Conservation (phyloP, 768 basidiomycete species). For the Butyriboletus loyo region DNA sequence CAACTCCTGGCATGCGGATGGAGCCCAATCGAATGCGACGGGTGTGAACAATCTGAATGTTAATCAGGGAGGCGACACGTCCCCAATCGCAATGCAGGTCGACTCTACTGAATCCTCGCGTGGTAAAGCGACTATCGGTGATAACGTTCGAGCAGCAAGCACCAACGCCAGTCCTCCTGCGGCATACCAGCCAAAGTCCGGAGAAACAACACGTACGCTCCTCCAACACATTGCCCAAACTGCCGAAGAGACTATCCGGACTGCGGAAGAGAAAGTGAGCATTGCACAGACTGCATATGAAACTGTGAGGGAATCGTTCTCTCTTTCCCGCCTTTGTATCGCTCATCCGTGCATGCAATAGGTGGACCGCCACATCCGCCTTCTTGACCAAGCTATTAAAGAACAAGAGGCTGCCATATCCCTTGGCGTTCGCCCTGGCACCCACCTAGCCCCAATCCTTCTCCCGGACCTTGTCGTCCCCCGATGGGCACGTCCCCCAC, state of each 20-base stretch:
- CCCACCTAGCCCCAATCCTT: conserved; percentile 50
- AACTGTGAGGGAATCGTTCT: conserved; percentile 44
- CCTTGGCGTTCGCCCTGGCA: conserved; percentile 51
- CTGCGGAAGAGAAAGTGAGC: conserved; percentile 76
- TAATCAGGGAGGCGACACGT: background rate
- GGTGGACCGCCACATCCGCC: conserved; percentile 78
- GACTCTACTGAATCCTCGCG: conserved; percentile 1
- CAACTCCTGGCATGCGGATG: background rate
- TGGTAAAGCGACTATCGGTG: background rate
- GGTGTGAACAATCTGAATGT: background rate
- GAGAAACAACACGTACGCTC: conserved; percentile 45
- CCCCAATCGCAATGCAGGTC: conserved; percentile 4
- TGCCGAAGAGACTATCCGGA: conserved; percentile 56
- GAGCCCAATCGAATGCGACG: background rate
- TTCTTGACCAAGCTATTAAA: conserved; percentile 72
- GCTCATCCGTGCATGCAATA: conserved; percentile 26
- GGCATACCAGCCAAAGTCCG: conserved; percentile 17
- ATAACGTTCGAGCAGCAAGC: background rate
- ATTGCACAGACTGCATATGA: conserved; percentile 69
- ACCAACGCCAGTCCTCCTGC: background rate
- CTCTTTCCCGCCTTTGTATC: background rate
- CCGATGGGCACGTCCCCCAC: conserved; percentile 45
- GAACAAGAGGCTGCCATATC: conserved; percentile 56
- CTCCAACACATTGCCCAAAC: conserved; percentile 58
- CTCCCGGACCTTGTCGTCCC: conserved; percentile 63